phyloP scores from a whole-genome alignment of 192 early-diverging fungal species.

The Gamsiella multidivaricata region DNA sequence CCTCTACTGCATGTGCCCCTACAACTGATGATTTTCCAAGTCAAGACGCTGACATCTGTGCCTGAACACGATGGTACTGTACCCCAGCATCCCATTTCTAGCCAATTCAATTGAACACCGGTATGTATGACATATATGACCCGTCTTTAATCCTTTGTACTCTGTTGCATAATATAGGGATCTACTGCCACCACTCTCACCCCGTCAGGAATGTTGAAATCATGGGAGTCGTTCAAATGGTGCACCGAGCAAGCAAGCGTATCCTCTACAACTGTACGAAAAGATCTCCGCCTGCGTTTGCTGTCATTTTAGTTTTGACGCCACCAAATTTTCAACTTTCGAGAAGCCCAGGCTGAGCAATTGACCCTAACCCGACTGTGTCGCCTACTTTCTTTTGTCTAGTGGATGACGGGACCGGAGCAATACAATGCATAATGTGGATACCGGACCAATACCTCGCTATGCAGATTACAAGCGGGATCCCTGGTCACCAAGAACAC shows the following conservation, averaged over 20 bases:
- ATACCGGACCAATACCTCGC: conserved; percentile 35
- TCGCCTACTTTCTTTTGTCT: not conserved
- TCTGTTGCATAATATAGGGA: not conserved
- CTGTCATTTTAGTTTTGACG: conserved; percentile 7
- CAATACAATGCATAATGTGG: conserved; percentile 37
- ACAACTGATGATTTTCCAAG: conserved; percentile 47
- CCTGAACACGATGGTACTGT: conserved; percentile 39
- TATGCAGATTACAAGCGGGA: conserved; percentile 2
- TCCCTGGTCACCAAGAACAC: not conserved
- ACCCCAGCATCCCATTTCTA: too few relatives aligned
- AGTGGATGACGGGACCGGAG: conserved; percentile 50
- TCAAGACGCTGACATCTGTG: conserved; percentile 15
- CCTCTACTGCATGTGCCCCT: conserved; percentile 40
- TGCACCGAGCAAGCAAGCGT: conserved; percentile 8
- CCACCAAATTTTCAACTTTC: conserved; percentile 14
- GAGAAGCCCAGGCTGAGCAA: too few relatives aligned
- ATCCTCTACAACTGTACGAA: conserved; percentile 22
- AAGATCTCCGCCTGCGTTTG: not conserved
- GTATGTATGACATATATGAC: too few relatives aligned
- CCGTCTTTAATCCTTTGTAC: too few relatives aligned
- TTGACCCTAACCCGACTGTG: too few relatives aligned
- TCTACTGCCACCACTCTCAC: conserved; percentile 38
- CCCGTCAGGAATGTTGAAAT: conserved; percentile 29
- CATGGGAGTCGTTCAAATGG: conserved; percentile 33
- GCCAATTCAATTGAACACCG: too few relatives aligned